phyloP scores from a whole-genome alignment of 2,329 filamentous ascomycete genomes.

The Pleoardoris graminearum region DNA sequence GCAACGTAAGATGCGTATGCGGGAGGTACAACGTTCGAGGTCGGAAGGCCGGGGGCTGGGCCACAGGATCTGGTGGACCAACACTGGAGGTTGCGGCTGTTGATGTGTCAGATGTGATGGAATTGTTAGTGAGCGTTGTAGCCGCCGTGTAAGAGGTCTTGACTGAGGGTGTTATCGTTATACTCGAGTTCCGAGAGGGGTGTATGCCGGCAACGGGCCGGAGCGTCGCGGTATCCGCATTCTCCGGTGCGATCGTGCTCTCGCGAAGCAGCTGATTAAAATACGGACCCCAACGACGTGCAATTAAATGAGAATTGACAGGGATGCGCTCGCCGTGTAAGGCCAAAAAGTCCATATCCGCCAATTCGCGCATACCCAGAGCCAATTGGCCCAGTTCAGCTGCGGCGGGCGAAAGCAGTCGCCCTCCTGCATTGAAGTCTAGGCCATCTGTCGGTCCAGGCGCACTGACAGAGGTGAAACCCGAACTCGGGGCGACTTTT shows the following conservation, averaged over 20 bases:
- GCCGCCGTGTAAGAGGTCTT: constrained; percentile 53
- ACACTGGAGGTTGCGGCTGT: constrained; percentile 49
- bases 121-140: constrained; percentile 49
- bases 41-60: constrained; percentile 63
- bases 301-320: constrained; percentile 87
- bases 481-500: constrained; percentile 74
- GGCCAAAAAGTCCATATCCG: constrained; percentile 96
- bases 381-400: constrained; percentile 85
- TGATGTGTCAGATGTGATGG: constrained; percentile 41
- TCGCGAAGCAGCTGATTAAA: constrained; percentile 91
- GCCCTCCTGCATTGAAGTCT: constrained; percentile 69
- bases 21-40: constrained; percentile 90
- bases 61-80: constrained; percentile 58
- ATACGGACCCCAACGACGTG: constrained; percentile 90
- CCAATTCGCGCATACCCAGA: constrained; percentile 77
- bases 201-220: constrained; percentile 60
- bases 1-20: constrained; percentile 85
- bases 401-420: constrained; percentile 74
- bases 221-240: constrained; percentile 72
- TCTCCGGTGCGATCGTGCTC: constrained; percentile 67
- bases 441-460: constrained; percentile 59
- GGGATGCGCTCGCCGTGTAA: constrained; percentile 89
- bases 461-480: constrained; percentile 81
- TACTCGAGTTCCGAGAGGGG: constrained; percentile 73
- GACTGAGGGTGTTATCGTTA: constrained; percentile 78